phyloP scores from a whole-genome alignment of 2,329 filamentous ascomycete genomes.

The Mycosphaerella sp. region DNA sequence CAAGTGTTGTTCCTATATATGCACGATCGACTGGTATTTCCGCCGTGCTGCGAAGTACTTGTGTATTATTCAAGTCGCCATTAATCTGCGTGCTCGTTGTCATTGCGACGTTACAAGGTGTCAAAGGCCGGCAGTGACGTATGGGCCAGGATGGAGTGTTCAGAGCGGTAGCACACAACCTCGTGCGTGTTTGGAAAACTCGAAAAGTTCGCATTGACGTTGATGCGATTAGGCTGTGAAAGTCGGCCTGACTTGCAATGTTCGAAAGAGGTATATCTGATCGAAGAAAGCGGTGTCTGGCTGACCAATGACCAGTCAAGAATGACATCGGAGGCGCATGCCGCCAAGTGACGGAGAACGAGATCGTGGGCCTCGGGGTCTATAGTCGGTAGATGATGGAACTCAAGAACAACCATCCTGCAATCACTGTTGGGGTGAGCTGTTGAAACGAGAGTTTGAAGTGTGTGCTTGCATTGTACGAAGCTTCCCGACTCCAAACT shows the following conservation, averaged over 20 bases:
- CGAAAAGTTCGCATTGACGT: not conserved
- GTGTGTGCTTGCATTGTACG: no score
- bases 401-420: not conserved
- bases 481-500: not conserved
- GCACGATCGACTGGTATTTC: slow-evolving; percentile 14
- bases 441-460: no score
- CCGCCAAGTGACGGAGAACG: not conserved
- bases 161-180: not conserved
- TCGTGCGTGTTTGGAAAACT: not conserved
- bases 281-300: not conserved
- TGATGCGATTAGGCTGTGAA: not conserved
- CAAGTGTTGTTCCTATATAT: slow-evolving; percentile 34
- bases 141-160: not conserved
- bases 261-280: not conserved
- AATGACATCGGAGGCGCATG: not conserved
- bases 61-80: slow-evolving; percentile 27
- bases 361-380: not conserved
- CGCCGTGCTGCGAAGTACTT: slow-evolving; percentile 17
- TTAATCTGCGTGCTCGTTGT: not conserved
- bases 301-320: not conserved
- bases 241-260: not conserved
- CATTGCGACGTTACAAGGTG: not conserved
- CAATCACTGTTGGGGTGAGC: not conserved
- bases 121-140: not conserved
- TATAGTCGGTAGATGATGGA: not conserved